Conservation (phyloP, 2,329 filamentous ascomycete genomes). For the Alternaria sp. region DNA sequence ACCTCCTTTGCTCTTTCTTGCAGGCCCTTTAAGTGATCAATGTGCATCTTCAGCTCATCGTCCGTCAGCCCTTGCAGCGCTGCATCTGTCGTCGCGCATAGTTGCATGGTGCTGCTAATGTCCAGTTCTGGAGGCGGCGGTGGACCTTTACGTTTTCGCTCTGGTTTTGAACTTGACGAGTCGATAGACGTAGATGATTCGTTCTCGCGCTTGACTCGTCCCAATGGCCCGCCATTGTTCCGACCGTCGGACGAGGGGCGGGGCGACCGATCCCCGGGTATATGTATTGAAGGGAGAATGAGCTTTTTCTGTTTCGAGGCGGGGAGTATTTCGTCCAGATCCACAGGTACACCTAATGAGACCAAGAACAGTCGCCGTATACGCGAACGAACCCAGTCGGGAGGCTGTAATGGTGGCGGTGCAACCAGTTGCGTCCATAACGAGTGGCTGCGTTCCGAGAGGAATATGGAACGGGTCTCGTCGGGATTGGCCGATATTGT, state of each 20-base stretch:
- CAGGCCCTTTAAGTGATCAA: constrained; percentile 72
- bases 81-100: constrained; percentile 85
- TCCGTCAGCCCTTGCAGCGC: constrained; percentile 82
- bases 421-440: constrained; percentile 97
- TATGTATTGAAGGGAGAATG: constrained; percentile 79
- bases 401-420: constrained; percentile 90
- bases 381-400: constrained; percentile 96
- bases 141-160: constrained; percentile 63
- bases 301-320: constrained; percentile 99
- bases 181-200: constrained; percentile 51
- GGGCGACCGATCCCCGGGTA: constrained; percentile 49
- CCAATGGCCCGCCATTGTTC: constrained; percentile 39
- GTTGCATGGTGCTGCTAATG: constrained; percentile 76
- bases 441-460: constrained; percentile 85
- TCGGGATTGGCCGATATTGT: constrained; percentile 49
- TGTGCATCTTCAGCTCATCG: constrained; percentile 75
- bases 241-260: constrained; percentile 50
- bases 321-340: constrained; percentile 95
- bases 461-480: constrained; percentile 58
- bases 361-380: constrained; percentile 95
- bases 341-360: constrained; percentile 92
- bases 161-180: constrained; percentile 47
- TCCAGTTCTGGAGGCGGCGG: constrained; percentile 79
- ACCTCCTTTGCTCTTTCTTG: constrained; percentile 77
- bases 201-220: constrained; percentile 51